Evolutionary conservation across 768 basidiomycete genomes (phyloP), one percentile per base, ranked within the genome.

Genomic region (Suillus subalutaceus): DNA sequence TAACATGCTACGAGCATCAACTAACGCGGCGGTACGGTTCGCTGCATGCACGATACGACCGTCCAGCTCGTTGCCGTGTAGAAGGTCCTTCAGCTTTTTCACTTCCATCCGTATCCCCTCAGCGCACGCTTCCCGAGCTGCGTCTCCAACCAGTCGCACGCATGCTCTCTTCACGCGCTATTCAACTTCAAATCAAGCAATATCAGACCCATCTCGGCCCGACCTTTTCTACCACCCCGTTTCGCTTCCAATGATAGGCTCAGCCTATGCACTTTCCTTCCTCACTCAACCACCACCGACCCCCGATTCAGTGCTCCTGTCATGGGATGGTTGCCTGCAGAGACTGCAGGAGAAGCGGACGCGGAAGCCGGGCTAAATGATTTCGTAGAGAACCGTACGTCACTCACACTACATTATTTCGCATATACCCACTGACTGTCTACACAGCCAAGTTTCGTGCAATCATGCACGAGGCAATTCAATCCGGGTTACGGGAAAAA

Each of bases 191-290:
- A 66, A 66, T 46, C 16, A 68, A 30, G 56, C 75, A 37, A 72
- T 77, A 60, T 66, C 83, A 9, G 91, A 92, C 73, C 85, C 90
- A 1, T 79, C 81, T 61, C 84, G 90, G 15, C 83, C 88, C 20
- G 89, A 87, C 73, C 75, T 93, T 2, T 92, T 85, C 72, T 93
- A 92, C 77, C 91, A 93, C 73, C 78, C 87, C 48, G 73, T 88
- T 26, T 72, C 83, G 1, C 79, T 87, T 0, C 87, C 88, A 6
- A 81, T 85, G 2, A 67, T 66, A 10, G 60, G 71, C 35, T 53
- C 87, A 9, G 84, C 83, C 4, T 92, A 86, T 71, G 90, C 90
- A 0, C 71, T 93, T 2, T 91, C 90, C 1, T 91, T 92, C 65
- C 79, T 90, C 9, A 63, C 82, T 0, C 68, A 76, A 23, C 77